Evolutionary conservation across 2,329 filamentous ascomycete species (phyloP).

Genomic region (Seiridium unicorne): DNA sequence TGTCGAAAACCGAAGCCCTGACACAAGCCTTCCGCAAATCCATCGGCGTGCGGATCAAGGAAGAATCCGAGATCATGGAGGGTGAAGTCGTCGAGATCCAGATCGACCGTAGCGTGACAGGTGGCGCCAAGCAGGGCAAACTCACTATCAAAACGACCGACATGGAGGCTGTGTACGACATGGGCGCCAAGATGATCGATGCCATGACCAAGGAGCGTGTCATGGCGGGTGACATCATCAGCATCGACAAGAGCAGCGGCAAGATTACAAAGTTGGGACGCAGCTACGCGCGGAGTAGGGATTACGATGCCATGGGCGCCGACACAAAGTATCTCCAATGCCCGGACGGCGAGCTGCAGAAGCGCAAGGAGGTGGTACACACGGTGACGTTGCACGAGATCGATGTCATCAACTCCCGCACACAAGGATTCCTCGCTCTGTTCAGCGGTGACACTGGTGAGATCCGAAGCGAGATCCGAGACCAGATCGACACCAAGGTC

Average conservation of each 20-base stretch:
- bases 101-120: constrained; percentile 94
- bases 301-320: constrained; percentile 98
- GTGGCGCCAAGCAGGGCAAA: constrained; percentile 96
- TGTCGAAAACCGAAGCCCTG: constrained; percentile 98
- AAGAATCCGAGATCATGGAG: constrained; percentile 99
- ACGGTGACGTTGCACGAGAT: constrained; percentile 98
- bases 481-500: constrained; percentile 99
- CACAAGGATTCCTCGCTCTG: constrained; percentile 95
- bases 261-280: constrained; percentile 97
- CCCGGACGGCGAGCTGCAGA: constrained; percentile 95
- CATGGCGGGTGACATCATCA: constrained; percentile 97
- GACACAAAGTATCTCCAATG: constrained; percentile 98
- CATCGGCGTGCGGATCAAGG: constrained; percentile 96
- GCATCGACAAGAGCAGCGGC: constrained; percentile 96
- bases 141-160: constrained; percentile 99
- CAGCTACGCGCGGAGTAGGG: constrained; percentile 89
- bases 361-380: constrained; percentile 94
- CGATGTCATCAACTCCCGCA: constrained; percentile 97
- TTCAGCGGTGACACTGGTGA: constrained; percentile 98
- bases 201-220: constrained; percentile 99
- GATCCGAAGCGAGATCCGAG: constrained; percentile 93
- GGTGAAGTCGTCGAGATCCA: constrained; percentile 99
- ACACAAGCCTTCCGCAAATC: constrained; percentile 99
- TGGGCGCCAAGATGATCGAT: constrained; percentile 99
- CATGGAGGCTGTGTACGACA: constrained; percentile 99